These are phyloP conservation scores for Helotiales sp. DNA, from an alignment of 2,329 filamentous ascomycete species.

Conservation along the genomic window DNA sequence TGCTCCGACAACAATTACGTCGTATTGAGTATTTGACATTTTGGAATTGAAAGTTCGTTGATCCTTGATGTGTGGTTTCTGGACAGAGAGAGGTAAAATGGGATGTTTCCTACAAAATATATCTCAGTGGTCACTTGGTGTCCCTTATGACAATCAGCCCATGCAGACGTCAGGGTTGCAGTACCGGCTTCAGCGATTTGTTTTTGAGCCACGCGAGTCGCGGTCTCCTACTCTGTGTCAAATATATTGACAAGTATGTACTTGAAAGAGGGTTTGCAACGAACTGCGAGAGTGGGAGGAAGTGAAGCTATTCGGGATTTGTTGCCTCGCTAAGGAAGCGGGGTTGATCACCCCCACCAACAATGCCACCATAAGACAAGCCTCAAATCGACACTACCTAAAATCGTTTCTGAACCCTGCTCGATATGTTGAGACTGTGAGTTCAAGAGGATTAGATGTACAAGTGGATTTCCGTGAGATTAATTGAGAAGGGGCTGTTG, in stretches of 20 bases:
- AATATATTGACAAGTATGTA: neutral
- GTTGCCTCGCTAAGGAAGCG: constrained; percentile 10
- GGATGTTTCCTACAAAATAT: neutral
- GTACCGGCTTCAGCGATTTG: neutral
- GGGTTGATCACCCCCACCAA: neutral
- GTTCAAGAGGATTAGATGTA: neutral
- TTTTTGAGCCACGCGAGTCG: neutral
- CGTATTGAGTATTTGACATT: constrained; percentile 14
- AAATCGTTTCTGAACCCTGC: constrained; percentile 3
- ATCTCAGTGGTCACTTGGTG: neutral
- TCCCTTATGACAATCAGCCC: neutral
- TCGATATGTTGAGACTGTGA: constrained; percentile 1
- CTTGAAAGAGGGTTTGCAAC: neutral
- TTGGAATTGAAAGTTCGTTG: neutral
- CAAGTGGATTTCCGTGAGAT: neutral
- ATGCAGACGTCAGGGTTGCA: neutral
- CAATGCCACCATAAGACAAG: constrained; percentile 8
- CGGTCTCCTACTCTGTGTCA: constrained; percentile 3
- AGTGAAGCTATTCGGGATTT: constrained; percentile 19
- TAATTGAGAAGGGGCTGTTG: neutral
- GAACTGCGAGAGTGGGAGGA: constrained; percentile 13
- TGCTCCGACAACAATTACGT: constrained; percentile 24
- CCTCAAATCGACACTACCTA: constrained; percentile 13
- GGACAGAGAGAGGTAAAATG: neutral
- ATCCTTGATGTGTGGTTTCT: neutral